Conservation (phyloP, 768 basidiomycete species). For the Peribolospora kevripleyi region DNA sequence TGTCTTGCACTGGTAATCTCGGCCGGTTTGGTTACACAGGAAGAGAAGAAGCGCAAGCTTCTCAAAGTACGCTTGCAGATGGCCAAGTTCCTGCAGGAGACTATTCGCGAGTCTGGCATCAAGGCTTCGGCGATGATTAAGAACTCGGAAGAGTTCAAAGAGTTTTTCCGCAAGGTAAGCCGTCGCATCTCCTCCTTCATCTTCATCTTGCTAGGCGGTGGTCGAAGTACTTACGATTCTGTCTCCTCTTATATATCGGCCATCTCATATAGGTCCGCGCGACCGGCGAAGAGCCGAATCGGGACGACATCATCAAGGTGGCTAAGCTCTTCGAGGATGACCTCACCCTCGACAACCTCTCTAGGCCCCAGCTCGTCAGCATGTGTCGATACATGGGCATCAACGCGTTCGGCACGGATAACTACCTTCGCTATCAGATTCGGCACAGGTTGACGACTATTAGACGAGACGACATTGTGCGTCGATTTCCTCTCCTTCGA, state of each 20-base stretch:
- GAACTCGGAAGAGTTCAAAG: slow-evolving; percentile 86
- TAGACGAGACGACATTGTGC: slow-evolving; percentile 54
- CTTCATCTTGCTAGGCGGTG: neutral
- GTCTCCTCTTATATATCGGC: neutral
- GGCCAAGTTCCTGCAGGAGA: slow-evolving; percentile 98
- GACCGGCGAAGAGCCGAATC: slow-evolving; percentile 79
- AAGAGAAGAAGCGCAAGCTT: slow-evolving; percentile 89
- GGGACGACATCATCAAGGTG: slow-evolving; percentile 70
- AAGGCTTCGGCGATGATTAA: slow-evolving; percentile 73
- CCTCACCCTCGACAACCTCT: slow-evolving; percentile 88
- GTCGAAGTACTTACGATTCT: neutral
- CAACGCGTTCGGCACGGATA: slow-evolving; percentile 96
- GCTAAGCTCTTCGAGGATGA: slow-evolving; percentile 95
- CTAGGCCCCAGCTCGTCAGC: slow-evolving; percentile 88
- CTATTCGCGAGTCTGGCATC: slow-evolving; percentile 74
- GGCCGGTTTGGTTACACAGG: slow-evolving; percentile 26
- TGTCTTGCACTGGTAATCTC: neutral
- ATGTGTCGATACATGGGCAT: slow-evolving; percentile 96
- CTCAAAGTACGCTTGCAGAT: slow-evolving; percentile 85
- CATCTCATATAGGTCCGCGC: slow-evolving; percentile 43
- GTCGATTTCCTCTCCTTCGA: no score
- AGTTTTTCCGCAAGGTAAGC: slow-evolving; percentile 86
- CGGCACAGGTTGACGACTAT: slow-evolving; percentile 57
- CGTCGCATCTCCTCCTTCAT: neutral
- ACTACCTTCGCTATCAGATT: slow-evolving; percentile 81